Conservation (phyloP, 169 alveolate species). For the Eimeria tenella region DNA sequence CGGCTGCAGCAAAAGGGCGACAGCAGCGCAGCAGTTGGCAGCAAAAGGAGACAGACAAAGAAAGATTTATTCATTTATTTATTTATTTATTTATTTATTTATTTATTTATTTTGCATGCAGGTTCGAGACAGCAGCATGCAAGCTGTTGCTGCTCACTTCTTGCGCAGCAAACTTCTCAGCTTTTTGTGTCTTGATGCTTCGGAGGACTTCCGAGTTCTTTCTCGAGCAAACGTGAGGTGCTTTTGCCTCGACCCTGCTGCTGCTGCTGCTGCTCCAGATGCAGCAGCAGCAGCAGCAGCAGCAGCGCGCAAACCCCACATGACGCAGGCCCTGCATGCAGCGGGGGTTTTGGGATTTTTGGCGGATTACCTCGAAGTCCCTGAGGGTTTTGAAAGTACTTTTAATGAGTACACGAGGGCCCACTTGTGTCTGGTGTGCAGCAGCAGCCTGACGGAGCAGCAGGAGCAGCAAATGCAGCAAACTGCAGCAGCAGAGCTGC, state of each 20-base stretch:
- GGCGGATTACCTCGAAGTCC: background rate
- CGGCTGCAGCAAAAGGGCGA: no score
- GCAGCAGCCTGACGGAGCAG: background rate
- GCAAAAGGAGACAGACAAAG: no score
- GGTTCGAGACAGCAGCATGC: conserved; percentile 2
- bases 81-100: no score
- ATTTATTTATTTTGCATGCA: background rate
- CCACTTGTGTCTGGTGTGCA: conserved; percentile 1
- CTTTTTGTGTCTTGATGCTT: background rate
- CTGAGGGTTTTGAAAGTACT: background rate
- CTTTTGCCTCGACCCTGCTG: conserved; percentile 5
- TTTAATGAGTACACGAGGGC: background rate
- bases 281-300: background rate
- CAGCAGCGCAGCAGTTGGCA: no score
- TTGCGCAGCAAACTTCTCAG: background rate
- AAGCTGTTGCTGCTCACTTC: background rate
- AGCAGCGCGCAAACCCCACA: background rate
- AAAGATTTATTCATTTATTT: no score
- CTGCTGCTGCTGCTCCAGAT: conserved; percentile 12
- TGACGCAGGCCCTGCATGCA: background rate
- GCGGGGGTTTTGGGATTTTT: background rate
- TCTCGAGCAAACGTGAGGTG: background rate
- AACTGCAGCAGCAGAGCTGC: background rate
- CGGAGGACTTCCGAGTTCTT: background rate
- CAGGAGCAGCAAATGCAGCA: conserved; percentile 25